Base-by-base conservation (phyloP, 2,329 filamentous ascomycete species). In the Colletotrichum lentis region DNA sequence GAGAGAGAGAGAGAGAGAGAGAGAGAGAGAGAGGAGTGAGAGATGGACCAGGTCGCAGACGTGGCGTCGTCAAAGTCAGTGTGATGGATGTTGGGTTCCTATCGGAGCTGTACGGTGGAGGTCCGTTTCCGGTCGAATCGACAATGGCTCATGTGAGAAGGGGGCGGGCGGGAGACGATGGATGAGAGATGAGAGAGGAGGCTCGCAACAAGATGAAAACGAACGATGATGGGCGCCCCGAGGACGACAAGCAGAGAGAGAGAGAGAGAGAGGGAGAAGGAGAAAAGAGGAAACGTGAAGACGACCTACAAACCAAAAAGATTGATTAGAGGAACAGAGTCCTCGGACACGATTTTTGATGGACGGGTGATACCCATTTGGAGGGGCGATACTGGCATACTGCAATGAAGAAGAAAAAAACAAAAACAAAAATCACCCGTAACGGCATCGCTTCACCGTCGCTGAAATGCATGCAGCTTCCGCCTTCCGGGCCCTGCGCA, bases 81-180 rank as follows among this genome's bases (percentile, higher is more conserved):
- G 27, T 27, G 27, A 31, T 31, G 53, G 58, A 53, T 52, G 41
- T 31, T 49, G 35, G 27, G 27, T 31, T 31, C 49, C 27, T 31
- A 31, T 31, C 27, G 49, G 58, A 61, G 22, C 16, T 35, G 58
- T 22, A 57, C 31, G 41, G 10, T 55, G 52, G 55, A 22, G 16
- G 62, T 20, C 35, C 18, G 58, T 37, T 62, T 66, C 56, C 64
- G 57, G 59, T 37, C 53, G 37, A 62, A 37, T 57, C 44, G 59
- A 27, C 39, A 43, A 63, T 67, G 44, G 46, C 37, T 50, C 52
- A 56, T 63, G 50, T 35, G 27, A 20, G 18, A 20, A 44, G 14
- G 16, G 16, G 16, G 18, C 31, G 7, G 12, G 11, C 31, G 24
- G 16, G 22, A 16, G 14, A 27, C n/a, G 18, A n/a, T 37, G 22